Conservation (phyloP, 257 asterid genomes). For the Catharanthus roseus region DNA sequence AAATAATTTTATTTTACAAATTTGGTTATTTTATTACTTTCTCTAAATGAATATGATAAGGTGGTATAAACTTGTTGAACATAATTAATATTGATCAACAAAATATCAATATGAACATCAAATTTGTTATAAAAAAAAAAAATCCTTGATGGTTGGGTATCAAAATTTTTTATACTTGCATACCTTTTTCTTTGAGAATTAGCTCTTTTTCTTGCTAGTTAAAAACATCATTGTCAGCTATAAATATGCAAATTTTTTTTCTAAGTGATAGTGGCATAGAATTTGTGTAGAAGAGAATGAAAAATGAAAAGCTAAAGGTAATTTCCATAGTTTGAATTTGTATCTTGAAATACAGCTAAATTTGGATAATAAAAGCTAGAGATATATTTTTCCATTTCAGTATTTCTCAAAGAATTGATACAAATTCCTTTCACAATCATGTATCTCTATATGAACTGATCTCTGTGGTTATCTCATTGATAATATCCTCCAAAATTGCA, state of each 20-base stretch:
- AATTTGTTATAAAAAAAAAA: no score
- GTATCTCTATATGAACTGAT: conserved; percentile 6
- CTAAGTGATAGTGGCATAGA: neutral
- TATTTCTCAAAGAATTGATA: neutral
- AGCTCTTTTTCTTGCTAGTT: conserved; percentile 18
- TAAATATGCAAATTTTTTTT: conserved; percentile 4
- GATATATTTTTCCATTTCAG: neutral
- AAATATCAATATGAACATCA: no score
- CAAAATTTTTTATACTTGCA: no score
- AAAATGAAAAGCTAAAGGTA: neutral
- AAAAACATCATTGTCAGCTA: conserved; percentile 25
- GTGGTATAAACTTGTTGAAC: no score
- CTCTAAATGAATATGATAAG: no score
- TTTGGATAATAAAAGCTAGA: neutral
- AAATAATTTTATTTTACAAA: no score
- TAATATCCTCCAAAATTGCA: conserved; percentile 48
- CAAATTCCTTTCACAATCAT: neutral
- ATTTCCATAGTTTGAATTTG: neutral
- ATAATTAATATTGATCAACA: no score
- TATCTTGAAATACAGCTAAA: neutral
- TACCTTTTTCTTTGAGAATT: no score
- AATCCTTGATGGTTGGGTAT: no score
- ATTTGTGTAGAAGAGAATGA: neutral
- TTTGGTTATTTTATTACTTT: no score
- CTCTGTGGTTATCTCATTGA: conserved; percentile 33